Evolutionary conservation across 257 asterid genomes (phyloP).

Genomic region (Marsdenia floribunda): DNA sequence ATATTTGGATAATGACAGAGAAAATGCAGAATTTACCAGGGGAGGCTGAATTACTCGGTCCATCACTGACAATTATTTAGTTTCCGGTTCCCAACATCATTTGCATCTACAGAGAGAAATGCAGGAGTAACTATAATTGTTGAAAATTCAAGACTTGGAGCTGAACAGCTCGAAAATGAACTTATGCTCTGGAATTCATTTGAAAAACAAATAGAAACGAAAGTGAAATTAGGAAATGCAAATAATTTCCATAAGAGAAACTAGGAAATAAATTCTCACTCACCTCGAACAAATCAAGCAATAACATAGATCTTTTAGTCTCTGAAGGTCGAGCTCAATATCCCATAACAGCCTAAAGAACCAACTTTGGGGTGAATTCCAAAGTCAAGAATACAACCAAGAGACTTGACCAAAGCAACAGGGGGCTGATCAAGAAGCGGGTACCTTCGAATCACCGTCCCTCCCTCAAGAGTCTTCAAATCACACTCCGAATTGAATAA

Average conservation of each 20-base stretch:
- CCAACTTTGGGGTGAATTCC: neutral
- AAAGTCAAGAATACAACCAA: conserved; percentile 11
- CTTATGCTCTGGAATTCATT: neutral
- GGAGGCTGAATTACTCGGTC: conserved; percentile 65
- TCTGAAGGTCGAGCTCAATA: conserved; percentile 6
- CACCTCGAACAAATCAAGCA: conserved; percentile 9
- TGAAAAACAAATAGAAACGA: neutral
- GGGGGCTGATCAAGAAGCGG: neutral
- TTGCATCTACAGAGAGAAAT: conserved; percentile 12
- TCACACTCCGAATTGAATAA: conserved; percentile 23
- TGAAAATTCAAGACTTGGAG: conserved; percentile 1
- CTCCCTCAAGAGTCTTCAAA: conserved; percentile 11
- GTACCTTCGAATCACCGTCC: conserved; percentile 5
- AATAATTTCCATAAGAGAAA: neutral
- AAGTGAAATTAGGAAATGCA: neutral
- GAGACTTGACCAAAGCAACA: conserved; percentile 11
- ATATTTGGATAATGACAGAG: neutral
- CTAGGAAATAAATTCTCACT: neutral
- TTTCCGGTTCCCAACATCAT: conserved; percentile 16
- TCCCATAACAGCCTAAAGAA: neutral
- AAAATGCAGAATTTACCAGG: conserved; percentile 33
- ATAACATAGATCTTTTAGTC: conserved; percentile 4
- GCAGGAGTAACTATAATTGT: neutral
- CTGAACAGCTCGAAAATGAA: neutral
- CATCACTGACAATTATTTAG: conserved; percentile 30